Percentiles rank a stretch among this genome's conserved stretches.
These are phyloP conservation scores for Penicillium mononematosum DNA, from an alignment of 495 filamentous ascomycete genomes.

Conservation along the genomic window DNA sequence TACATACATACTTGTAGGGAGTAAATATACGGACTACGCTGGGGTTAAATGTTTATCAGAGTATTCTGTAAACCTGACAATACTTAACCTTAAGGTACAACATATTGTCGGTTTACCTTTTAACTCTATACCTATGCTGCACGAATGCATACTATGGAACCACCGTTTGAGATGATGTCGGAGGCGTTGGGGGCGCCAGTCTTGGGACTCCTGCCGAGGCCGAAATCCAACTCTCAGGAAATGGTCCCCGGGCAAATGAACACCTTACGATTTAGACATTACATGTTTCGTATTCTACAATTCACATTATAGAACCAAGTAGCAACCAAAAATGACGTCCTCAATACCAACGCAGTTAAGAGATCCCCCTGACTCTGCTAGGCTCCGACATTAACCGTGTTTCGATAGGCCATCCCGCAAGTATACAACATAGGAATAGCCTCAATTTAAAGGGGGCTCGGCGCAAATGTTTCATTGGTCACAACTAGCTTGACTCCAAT, in stretches of 20 bases:
- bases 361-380: too few relatives aligned
- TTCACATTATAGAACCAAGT: neutral
- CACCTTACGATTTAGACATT: neutral
- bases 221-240: neutral
- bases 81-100: too few relatives aligned
- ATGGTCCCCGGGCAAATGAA: neutral
- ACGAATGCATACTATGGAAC: too few relatives aligned
- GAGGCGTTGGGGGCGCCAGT: neutral
- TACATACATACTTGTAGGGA: too few relatives aligned
- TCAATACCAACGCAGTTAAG: neutral
- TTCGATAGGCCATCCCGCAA: constrained; percentile 8
- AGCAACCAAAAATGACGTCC: neutral
- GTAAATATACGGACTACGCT: too few relatives aligned
- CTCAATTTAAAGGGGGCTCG: neutral
- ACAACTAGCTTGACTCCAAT: too few relatives aligned
- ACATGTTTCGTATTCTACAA: neutral
- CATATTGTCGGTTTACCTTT: too few relatives aligned
- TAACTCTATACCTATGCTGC: too few relatives aligned
- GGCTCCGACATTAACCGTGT: neutral
- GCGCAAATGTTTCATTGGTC: neutral
- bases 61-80: too few relatives aligned
- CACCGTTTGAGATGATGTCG: neutral
- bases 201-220: neutral
- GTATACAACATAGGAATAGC: neutral
- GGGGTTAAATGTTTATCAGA: too few relatives aligned